A percentile compares a stretch with the other conserved stretches of the same genome.
Conservation (phyloP, 1,139 yeast species). For the Blastobotrys serpentis region DNA sequence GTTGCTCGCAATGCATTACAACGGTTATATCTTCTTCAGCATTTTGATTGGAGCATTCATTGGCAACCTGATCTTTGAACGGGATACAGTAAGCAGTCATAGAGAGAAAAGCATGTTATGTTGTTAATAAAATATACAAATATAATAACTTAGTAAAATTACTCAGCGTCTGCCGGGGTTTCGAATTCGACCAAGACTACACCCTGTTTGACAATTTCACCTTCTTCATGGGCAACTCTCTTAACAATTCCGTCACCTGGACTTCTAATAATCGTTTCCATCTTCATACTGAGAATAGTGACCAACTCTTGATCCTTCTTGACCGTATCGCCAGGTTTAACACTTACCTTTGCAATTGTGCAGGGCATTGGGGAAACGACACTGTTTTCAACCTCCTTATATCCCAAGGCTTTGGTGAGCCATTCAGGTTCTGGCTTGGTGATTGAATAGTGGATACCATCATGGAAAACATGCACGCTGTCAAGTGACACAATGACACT, state of each 20-base stretch:
- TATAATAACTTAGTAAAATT: background rate
- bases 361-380: constrained; percentile 42
- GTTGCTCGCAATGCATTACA: constrained; percentile 72
- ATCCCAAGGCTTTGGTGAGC: constrained; percentile 36
- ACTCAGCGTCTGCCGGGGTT: constrained; percentile 20
- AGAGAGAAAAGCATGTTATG: background rate
- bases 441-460: constrained; percentile 34
- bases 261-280: constrained; percentile 44
- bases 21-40: constrained; percentile 63
- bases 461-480: constrained; percentile 35
- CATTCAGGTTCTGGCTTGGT: constrained; percentile 34
- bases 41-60: constrained; percentile 62
- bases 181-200: constrained; percentile 37
- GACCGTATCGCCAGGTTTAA: constrained; percentile 38
- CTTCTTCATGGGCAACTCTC: constrained; percentile 34
- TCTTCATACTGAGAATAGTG: constrained; percentile 48
- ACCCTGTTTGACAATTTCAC: constrained; percentile 39
- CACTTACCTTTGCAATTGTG: constrained; percentile 34
- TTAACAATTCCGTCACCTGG: constrained; percentile 35
- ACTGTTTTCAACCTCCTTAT: constrained; percentile 31
- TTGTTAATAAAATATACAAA: background rate
- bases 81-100: constrained; percentile 25
- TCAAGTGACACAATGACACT: constrained; percentile 31
- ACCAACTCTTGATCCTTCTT: constrained; percentile 39
- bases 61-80: constrained; percentile 48